A percentile compares a stretch with the other conserved stretches of the same genome.
Conservation (phyloP, 1,284 basidiomycete genomes). For the Phylloporus sp. region DNA sequence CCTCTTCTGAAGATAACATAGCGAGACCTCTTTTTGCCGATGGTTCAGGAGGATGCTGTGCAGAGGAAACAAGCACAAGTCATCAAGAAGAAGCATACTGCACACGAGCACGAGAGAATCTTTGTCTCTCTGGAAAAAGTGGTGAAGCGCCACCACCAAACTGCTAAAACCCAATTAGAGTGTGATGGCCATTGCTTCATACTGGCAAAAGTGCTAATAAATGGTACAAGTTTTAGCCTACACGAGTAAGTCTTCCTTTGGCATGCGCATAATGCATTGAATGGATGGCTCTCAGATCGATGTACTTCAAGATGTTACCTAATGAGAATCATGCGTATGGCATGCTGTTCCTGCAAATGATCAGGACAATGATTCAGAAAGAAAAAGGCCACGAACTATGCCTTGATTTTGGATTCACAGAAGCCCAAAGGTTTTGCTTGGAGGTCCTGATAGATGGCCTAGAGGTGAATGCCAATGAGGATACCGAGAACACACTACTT, state of each 20-base stretch:
- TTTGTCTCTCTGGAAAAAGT: neutral
- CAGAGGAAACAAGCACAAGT: neutral
- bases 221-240: neutral
- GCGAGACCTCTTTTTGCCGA: slow-evolving; percentile 9
- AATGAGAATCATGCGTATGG: neutral
- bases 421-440: neutral
- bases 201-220: neutral
- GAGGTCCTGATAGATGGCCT: neutral
- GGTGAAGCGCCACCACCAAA: neutral
- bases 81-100: slow-evolving; percentile 4
- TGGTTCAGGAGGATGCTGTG: neutral
- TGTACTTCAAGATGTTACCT: slow-evolving; percentile 5
- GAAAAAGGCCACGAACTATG: neutral
- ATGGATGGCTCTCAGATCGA: neutral
- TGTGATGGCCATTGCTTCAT: neutral
- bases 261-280: neutral
- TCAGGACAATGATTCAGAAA: slow-evolving; percentile 4
- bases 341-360: slow-evolving; percentile 6
- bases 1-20: slow-evolving; percentile 10
- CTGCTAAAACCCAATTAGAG: neutral
- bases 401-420: neutral
- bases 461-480: neutral
- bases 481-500: neutral
- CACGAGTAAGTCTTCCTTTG: neutral
- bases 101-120: neutral